Base-by-base conservation (phyloP, 2,329 filamentous ascomycete species). In the Diaporthe velutina region DNA sequence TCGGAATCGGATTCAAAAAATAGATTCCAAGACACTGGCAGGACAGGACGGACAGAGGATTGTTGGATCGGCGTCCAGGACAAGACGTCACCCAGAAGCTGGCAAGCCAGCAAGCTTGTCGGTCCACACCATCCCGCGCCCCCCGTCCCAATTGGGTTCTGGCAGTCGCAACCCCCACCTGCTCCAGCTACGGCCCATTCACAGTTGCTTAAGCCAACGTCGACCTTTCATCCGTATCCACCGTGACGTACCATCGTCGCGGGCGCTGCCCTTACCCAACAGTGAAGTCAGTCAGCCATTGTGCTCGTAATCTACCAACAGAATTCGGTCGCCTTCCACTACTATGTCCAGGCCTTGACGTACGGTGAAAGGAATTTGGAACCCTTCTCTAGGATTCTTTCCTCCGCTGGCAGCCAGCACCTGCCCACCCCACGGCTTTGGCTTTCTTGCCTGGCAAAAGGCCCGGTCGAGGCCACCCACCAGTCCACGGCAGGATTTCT, bases 1-100 rank as follows among this genome's bases (percentile, higher is more conserved):
- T 58, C 30, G 54, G 30, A 60, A 38, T 40, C 55, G 15, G 30
- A 60, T 22, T 60, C 55, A 25, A 33, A 50, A 67, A 50, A 6
- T 8, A 42, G 15, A 38, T 3, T 12, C 28, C 3, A 35, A 35
- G 61, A 17, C 40, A 50, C 42, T 15, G 60, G 19, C 42, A 19
- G 61, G 40, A 35, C 30, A 48, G 5, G 15, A 48, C 28, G 22
- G 61, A 35, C 33, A 50, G 30, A 50, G 45, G 30, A 52, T 15
- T 67, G 40, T 48, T 66, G 42, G 64, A 67, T 67, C 64, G 30
- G 64, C 45, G 42, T 25, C 45, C 30, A 25, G 64, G 22, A 19
- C 50, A 68, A 68, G 64, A 68, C 64, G 64, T 68, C 64, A 68
- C 64, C 64, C 25, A 38, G 45, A 22, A 40, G 45, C 64, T 52